Evolutionary conservation across 2,329 filamentous ascomycete genomes (phyloP), one percentile per base, ranked within the genome.

Genomic region (Xylariaceae sp.): DNA sequence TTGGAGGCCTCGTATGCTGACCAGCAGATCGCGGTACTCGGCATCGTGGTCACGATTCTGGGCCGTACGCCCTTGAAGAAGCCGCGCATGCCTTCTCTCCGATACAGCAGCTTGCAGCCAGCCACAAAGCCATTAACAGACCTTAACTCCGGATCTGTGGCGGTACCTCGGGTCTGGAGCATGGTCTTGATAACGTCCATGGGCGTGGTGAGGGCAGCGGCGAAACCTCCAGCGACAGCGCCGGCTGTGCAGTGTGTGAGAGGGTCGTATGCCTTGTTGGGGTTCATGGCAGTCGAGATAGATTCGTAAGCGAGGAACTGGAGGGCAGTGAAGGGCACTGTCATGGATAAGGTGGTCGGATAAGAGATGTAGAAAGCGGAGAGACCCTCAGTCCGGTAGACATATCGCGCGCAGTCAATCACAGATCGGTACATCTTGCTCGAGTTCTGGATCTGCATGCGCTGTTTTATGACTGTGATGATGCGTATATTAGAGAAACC

Each of bases 11-110:
- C 85, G 67, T 88, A 88, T 35, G 84, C 84, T 45, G 85, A 94
- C 94, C 94, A 99, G 81, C 94, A 99, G 71, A 99, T 99, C n/a
- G 94, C 94, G 39, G 94, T 99, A 77, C 92, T 97, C 17, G 94
- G 94, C 89, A 97, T 97, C 1, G 94, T 96, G 9, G 92, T 97
- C 63, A 99, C 87, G 52, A 99, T 88, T 70, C 94, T 83, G 51
- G 94, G 94, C 68, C 89, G 87, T 72, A 97, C 84, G 49, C 94
- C 94, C 72, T 95, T 92, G 78, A 97, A 92, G 76, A 97, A 99
- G 2, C 94, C 94, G 58, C 79, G 80, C 69, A 89, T 81, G 41
- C 94, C 94, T 72, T 96, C 93, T 71, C 92, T 86, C 68, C 85
- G 83, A 73, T 92, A 89, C 64, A 97, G 86, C 60, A 97, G 86